Evolutionary conservation across 768 basidiomycete genomes (phyloP).

Genomic region (Tylopilus felleus): DNA sequence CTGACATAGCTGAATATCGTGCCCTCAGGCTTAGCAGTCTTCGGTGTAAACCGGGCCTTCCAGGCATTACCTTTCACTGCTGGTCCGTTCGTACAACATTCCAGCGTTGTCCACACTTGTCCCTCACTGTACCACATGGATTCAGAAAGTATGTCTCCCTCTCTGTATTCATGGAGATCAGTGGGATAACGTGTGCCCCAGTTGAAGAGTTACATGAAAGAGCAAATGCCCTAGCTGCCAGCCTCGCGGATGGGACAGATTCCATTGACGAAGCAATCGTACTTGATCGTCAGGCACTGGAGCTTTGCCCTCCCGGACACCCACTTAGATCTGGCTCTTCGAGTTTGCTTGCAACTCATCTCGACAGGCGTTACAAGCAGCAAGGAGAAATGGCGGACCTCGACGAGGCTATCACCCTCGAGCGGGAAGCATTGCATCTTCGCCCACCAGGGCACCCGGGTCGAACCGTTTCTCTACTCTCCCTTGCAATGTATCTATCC

Average conservation of each 20-base stretch:
- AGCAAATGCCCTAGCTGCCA: neutral
- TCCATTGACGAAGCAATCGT: neutral
- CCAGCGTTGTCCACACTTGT: too few relatives aligned
- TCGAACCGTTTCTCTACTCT: neutral
- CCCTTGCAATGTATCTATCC: neutral
- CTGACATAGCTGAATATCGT: too few relatives aligned
- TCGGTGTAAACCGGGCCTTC: too few relatives aligned
- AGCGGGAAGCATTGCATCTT: neutral
- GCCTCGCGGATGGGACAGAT: neutral
- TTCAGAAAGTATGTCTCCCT: too few relatives aligned
- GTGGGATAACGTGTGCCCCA: too few relatives aligned
- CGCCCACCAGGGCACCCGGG: neutral
- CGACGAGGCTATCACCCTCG: neutral
- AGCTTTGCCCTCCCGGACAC: neutral
- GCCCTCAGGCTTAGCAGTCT: too few relatives aligned
- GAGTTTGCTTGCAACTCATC: neutral
- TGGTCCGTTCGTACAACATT: too few relatives aligned
- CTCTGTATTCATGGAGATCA: too few relatives aligned
- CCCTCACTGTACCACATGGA: too few relatives aligned
- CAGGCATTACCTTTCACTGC: too few relatives aligned
- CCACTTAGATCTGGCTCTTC: neutral
- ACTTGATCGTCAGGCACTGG: neutral
- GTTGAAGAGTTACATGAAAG: too few relatives aligned
- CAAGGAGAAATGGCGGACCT: neutral
- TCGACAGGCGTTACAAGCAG: neutral